Evolutionary conservation across 2,329 filamentous ascomycete species (phyloP), one percentile per base, ranked within the genome.

Genomic region (Shiraia bambusicola): DNA sequence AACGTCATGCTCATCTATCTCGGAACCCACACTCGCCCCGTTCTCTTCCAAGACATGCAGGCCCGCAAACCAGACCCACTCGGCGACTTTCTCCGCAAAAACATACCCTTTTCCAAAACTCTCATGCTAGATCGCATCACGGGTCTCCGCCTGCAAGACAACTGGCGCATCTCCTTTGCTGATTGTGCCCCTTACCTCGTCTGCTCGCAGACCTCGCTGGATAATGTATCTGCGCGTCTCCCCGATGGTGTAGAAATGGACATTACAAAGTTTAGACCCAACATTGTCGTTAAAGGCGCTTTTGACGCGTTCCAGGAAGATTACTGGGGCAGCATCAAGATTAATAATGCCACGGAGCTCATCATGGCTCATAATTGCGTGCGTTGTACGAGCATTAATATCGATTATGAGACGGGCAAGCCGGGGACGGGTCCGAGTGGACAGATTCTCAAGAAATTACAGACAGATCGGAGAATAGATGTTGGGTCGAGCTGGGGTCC

Each of bases 151-250:
- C 41, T 54, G 66, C 32, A 45, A 47, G 25, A 56, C 45, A 35
- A 61, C 37, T 50, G 35, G 38, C 41, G 59, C 15, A 76, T 92
- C 30, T 81, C 79, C 2, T 93, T 92, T 67, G 80, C 82, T 28
- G 88, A 93, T 66, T 80, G 80, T 49, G 87, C 87, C 1, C 85
- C 88, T 1, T 87, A 86, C 63, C 77, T 95, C 11, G 67, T 95
- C 16, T 77, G 84, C 4, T 87, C 83, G 0, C 76, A 83, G 46
- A 77, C 81, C 2, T 93, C 87, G 1, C 76, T 91, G n/a, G 69
- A 75, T 14, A 76, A 87, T 53, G 79, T 94, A 33, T 81, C 79
- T 25, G 44, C 52, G 6, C 59, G 69, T 5, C 56, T 75, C 0
- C 54, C 64, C 0, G 58, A 61, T 0, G 65, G 59, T 10, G 51